These are phyloP conservation scores for Vigna angularis DNA, from an alignment of 306 rosid species.

Conservation along the genomic window DNA sequence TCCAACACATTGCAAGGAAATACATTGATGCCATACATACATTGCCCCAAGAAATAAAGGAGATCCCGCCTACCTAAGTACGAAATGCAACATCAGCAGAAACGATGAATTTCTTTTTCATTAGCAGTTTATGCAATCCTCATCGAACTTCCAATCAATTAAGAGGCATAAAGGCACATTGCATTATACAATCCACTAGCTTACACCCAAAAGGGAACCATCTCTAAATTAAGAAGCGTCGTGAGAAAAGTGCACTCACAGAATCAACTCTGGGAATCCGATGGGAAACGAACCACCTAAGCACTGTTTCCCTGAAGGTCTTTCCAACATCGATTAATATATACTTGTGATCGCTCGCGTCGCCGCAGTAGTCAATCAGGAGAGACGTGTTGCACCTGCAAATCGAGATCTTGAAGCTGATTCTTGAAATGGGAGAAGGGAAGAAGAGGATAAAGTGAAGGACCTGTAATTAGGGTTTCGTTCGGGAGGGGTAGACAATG, in stretches of 20 bases:
- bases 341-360: slow-evolving; percentile 61
- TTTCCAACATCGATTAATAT: slow-evolving; percentile 92
- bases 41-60: not conserved
- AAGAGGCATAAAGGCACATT: not conserved
- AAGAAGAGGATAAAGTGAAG: not conserved
- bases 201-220: not conserved
- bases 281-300: slow-evolving; percentile 85
- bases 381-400: slow-evolving; percentile 92
- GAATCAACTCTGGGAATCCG: slow-evolving; percentile 91
- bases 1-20: not conserved
- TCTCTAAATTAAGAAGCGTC: not conserved
- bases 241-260: slow-evolving; percentile 55
- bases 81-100: not conserved
- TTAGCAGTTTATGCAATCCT: not conserved
- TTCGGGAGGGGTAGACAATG: slow-evolving; percentile 70
- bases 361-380: slow-evolving; percentile 79
- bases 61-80: not conserved
- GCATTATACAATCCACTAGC: not conserved
- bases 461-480: slow-evolving; percentile 92
- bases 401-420: not conserved
- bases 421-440: not conserved
- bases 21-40: not conserved
- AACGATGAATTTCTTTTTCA: not conserved
- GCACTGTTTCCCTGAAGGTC: slow-evolving; percentile 93
- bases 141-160: not conserved